phyloP scores from a whole-genome alignment of 192 early-diverging fungal genomes.

The Coemansia nantahalensis region DNA sequence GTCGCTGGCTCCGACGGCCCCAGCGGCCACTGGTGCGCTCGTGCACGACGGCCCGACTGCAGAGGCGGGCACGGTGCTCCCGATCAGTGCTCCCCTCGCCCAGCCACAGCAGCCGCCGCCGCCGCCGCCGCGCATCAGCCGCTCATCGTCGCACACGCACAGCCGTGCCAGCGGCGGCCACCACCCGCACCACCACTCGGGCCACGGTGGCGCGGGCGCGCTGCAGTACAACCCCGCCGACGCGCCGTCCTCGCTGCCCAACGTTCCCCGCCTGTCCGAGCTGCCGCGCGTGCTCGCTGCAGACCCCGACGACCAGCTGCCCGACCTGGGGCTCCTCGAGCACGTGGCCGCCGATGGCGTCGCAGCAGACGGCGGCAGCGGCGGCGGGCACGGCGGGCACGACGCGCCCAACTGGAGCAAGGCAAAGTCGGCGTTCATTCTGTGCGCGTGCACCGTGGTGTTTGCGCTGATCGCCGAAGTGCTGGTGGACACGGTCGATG shows the following conservation, averaged over 20 bases:
- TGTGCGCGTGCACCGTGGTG: slow-evolving; percentile 78
- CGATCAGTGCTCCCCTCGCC: too few species aligned
- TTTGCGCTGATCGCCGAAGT: slow-evolving; percentile 93
- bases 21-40: too few species aligned
- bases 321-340: slow-evolving; percentile 41
- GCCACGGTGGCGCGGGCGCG: too few species aligned
- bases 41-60: too few species aligned
- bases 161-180: not conserved
- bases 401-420: slow-evolving; percentile 93
- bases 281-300: slow-evolving; percentile 53
- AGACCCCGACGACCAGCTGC: slow-evolving; percentile 48
- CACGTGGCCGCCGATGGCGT: slow-evolving; percentile 50
- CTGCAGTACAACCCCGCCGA: slow-evolving; percentile 18
- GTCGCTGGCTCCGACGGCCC: too few species aligned
- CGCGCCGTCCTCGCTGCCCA: slow-evolving; percentile 47
- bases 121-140: too few species aligned
- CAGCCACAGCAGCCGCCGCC: too few species aligned
- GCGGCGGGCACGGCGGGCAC: slow-evolving; percentile 75
- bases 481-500: slow-evolving; percentile 81
- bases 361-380: slow-evolving; percentile 61
- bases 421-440: slow-evolving; percentile 69
- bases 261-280: slow-evolving; percentile 48
- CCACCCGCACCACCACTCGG: slow-evolving; percentile 1
- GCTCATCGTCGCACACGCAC: too few species aligned
- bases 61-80: too few species aligned